Percentiles rank a stretch among this genome's conserved stretches.
Evolutionary conservation across 768 basidiomycete genomes (phyloP).

Genomic region (Antrodiella citrinella): DNA sequence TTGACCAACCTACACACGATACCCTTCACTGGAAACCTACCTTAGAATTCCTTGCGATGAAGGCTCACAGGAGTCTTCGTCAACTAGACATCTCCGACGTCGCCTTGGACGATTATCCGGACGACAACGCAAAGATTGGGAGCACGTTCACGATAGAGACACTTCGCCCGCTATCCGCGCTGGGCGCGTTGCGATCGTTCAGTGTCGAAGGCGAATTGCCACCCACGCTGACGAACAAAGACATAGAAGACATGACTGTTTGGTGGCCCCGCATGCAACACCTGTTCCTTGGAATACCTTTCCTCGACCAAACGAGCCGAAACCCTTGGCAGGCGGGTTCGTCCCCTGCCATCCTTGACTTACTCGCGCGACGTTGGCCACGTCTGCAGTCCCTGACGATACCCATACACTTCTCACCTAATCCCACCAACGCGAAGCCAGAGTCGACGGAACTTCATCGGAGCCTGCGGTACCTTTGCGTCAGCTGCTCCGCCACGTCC

Average conservation of each 20-base stretch:
- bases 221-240: slow-evolving; percentile 19
- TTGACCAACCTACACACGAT: slow-evolving; percentile 6
- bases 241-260: slow-evolving; percentile 16
- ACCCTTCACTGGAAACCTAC: slow-evolving; percentile 10
- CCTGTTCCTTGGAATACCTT: slow-evolving; percentile 16
- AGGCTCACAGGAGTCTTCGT: slow-evolving; percentile 12
- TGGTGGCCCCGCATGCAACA: slow-evolving; percentile 24
- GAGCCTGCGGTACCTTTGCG: slow-evolving; percentile 2
- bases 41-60: slow-evolving; percentile 16
- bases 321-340: slow-evolving; percentile 2
- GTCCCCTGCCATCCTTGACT: slow-evolving; percentile 15
- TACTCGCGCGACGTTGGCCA: slow-evolving; percentile 18
- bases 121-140: background rate
- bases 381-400: slow-evolving; percentile 14
- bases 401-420: slow-evolving; percentile 14
- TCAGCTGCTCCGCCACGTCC: slow-evolving; percentile 2
- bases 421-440: background rate
- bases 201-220: slow-evolving; percentile 17
- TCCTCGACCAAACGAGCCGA: background rate
- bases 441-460: background rate
- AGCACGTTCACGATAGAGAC: slow-evolving; percentile 16
- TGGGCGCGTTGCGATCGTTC: slow-evolving; percentile 18
- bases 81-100: slow-evolving; percentile 15
- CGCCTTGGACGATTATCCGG: slow-evolving; percentile 9
- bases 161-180: slow-evolving; percentile 19